Conservation (phyloP, 352 stramenopile genomes). For the Pilasporangium apinafurcum region DNA sequence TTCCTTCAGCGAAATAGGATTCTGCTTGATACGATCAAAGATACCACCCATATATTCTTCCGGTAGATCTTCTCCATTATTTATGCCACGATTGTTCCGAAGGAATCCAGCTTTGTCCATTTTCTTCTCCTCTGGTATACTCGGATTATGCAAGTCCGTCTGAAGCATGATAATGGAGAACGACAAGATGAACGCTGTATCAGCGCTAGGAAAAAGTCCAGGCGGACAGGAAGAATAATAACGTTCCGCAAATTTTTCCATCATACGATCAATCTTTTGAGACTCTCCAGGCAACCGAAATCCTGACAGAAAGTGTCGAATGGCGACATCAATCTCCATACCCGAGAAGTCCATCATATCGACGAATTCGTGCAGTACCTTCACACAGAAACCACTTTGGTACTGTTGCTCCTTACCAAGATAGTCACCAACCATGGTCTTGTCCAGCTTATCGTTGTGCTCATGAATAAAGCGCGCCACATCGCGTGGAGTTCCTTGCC, state of each 20-base stretch:
- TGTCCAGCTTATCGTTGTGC: conserved; percentile 92
- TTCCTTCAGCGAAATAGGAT: conserved; percentile 96
- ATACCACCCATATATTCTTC: conserved; percentile 92
- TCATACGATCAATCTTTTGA: conserved; percentile 99
- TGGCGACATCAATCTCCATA: conserved; percentile 95
- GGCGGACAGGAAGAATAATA: conserved; percentile 68
- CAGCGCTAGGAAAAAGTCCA: conserved; percentile 91
- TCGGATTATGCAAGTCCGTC: conserved; percentile 99
- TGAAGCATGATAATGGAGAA: conserved; percentile 91
- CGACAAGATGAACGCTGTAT: conserved; percentile 98
- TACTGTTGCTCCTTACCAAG: conserved; percentile 96
- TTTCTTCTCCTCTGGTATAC: conserved; percentile 93
- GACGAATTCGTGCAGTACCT: conserved; percentile 96
- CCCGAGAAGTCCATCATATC: conserved; percentile 95
- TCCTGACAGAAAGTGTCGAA: conserved; percentile 95
- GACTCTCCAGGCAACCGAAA: conserved; percentile 99
- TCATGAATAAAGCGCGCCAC: conserved; percentile 94
- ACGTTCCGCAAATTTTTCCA: conserved; percentile 99
- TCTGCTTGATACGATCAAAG: conserved; percentile 95
- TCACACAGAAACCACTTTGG: conserved; percentile 88
- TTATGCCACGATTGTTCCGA: conserved; percentile 97
- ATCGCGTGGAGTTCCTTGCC: conserved; percentile 85
- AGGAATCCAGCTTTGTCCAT: conserved; percentile 98
- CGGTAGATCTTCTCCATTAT: conserved; percentile 93
- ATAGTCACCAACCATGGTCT: conserved; percentile 97